Percentiles rank a stretch among this genome's conserved stretches.
Evolutionary conservation across 345 rosid genomes (phyloP).

Genomic region (Hirschfeldia incana): DNA sequence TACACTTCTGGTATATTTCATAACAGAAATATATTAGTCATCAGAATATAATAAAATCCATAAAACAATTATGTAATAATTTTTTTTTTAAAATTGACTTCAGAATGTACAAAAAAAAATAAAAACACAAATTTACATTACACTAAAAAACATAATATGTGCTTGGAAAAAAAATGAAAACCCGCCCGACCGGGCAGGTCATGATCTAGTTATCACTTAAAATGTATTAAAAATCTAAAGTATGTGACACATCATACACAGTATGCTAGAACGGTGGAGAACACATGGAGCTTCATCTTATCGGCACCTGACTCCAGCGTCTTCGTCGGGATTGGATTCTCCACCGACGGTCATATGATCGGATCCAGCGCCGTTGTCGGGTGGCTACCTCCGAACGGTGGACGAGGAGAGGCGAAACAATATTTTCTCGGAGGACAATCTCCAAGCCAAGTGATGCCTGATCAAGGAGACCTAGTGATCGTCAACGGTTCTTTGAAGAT

Average conservation of each 20-base stretch:
- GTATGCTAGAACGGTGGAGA: slow-evolving; percentile 46
- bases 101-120: too few relatives aligned
- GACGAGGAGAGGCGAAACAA: slow-evolving; percentile 38
- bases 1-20: too few relatives aligned
- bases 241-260: slow-evolving; percentile 21
- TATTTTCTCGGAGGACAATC: slow-evolving; percentile 52
- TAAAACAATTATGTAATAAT: too few relatives aligned
- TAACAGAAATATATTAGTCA: too few relatives aligned
- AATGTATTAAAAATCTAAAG: too few relatives aligned
- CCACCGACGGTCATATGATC: slow-evolving; percentile 57
- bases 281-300: slow-evolving; percentile 76
- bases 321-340: slow-evolving; percentile 74
- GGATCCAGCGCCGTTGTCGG: slow-evolving; percentile 84
- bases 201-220: too few relatives aligned
- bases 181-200: too few relatives aligned
- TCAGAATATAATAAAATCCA: too few relatives aligned
- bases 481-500: slow-evolving; percentile 42
- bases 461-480: slow-evolving; percentile 57
- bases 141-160: too few relatives aligned
- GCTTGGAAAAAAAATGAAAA: too few relatives aligned
- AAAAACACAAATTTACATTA: too few relatives aligned
- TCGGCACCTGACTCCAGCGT: slow-evolving; percentile 54
- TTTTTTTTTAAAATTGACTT: too few relatives aligned
- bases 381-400: slow-evolving; percentile 52
- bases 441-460: slow-evolving; percentile 46